Base-by-base conservation (phyloP, 495 filamentous ascomycete species). In the Staphylotrichum tortipilum region DNA sequence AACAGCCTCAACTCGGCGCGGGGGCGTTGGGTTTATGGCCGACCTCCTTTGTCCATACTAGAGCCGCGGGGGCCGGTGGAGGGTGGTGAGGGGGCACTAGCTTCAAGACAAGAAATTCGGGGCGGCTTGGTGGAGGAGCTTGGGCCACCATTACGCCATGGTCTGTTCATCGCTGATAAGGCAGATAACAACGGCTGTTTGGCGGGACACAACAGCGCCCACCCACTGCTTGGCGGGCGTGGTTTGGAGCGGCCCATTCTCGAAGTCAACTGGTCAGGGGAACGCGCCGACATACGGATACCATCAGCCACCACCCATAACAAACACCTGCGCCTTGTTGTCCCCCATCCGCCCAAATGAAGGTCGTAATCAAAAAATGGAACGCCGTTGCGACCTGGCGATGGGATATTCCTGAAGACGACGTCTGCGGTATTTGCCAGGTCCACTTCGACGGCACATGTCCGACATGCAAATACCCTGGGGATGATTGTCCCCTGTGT, bases 361-460 rank as follows among this genome's bases (percentile, higher is more conserved):
- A 95, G 66, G 89, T 97, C 66, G 88, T 77, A 12, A 89, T 97
- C 69, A 87, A 83, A 62, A 77, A 84, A 64, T 97, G 89, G 89
- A 86, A 89, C 67, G 88, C 87, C 3, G 86, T 97, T 40, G 92
- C 92, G 2, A 86, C 88, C 24, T 99, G 92, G 92, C 80, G 86
- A 50, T 99, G 92, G 92, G 89, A 97, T 63, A 88, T 95, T 62
- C 88, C 92, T 37, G 89, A 94, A 58, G 92, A 97, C 71, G 92
- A 99, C 58, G 88, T 97, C 50, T 99, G 92, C 58, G 92, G 92
- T 50, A 99, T 99, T 70, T 99, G 92, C 74, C 90, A 91, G 62
- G 86, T 94, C 23, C 88, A 95, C 63, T 99, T 96, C 65, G 92
- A 99, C 62, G 89, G 89, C 21, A 96, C 92, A 10, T 99, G 92